Conservation (phyloP, 192 early-diverging fungal genomes). For the Entophlyctis helioformis region DNA sequence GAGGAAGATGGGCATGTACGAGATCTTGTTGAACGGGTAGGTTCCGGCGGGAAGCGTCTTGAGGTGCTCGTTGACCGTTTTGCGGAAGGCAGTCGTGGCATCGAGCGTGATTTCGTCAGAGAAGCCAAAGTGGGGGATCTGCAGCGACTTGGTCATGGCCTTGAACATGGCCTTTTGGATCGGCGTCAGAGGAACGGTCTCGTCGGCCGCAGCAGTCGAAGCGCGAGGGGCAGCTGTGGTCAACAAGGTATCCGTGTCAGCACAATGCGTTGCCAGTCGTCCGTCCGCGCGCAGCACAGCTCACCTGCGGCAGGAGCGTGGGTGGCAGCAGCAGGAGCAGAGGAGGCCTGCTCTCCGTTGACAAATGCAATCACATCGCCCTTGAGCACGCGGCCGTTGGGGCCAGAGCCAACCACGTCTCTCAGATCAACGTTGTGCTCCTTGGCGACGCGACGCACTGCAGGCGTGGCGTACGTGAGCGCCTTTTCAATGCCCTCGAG, state of each 20-base stretch:
- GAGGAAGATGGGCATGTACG: conserved; percentile 92
- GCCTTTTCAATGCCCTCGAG: conserved; percentile 1
- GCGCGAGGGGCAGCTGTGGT: conserved; percentile 13
- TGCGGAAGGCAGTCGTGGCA: conserved; percentile 47
- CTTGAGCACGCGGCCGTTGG: conserved; percentile 77
- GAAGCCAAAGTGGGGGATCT: conserved; percentile 92
- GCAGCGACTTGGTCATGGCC: conserved; percentile 80
- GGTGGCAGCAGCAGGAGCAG: background rate
- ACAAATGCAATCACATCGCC: conserved; percentile 69
- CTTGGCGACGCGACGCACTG: conserved; percentile 73
- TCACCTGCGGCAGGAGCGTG: too few species aligned
- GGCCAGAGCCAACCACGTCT: conserved; percentile 66
- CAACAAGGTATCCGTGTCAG: too few species aligned
- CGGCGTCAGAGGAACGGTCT: conserved; percentile 51
- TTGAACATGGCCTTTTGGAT: conserved; percentile 98
- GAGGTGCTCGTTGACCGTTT: conserved; percentile 53
- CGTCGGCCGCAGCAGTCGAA: conserved; percentile 32
- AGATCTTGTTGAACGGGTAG: conserved; percentile 54
- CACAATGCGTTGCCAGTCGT: too few species aligned
- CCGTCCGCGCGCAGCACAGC: too few species aligned
- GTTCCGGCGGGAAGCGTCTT: conserved; percentile 25
- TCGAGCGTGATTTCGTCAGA: conserved; percentile 81
- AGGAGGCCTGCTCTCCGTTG: conserved; percentile 6
- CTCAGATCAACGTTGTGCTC: conserved; percentile 68
- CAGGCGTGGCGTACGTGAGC: conserved; percentile 67